Conservation (phyloP, 306 rosid species). For the Benincasa hispida region DNA sequence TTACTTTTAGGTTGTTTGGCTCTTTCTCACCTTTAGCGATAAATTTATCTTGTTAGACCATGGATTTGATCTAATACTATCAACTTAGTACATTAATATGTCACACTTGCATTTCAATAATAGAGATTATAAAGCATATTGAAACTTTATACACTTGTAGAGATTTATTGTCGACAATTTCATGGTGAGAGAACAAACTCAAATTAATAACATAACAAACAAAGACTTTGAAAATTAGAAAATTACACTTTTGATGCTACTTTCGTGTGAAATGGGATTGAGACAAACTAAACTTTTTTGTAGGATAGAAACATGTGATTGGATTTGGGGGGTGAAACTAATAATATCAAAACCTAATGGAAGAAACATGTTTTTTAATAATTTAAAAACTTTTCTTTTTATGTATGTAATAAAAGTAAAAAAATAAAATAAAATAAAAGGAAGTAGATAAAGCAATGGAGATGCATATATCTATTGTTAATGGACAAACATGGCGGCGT, state of each 20-base stretch:
- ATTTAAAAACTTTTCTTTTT: background rate
- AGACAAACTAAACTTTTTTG: background rate
- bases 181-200: background rate
- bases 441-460: background rate
- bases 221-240: background rate
- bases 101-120: too few relatives aligned
- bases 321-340: background rate
- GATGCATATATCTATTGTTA: background rate
- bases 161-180: too few relatives aligned
- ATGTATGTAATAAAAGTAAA: background rate
- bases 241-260: background rate
- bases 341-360: background rate
- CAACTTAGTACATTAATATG: too few relatives aligned
- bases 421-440: too few relatives aligned
- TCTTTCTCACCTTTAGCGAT: too few relatives aligned
- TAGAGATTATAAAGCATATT: background rate
- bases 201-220: background rate
- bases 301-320: background rate
- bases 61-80: too few relatives aligned
- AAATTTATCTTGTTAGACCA: too few relatives aligned
- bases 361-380: background rate
- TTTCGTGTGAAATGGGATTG: background rate
- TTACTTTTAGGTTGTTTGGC: too few relatives aligned
- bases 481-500: slow-evolving; percentile 4
- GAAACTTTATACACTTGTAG: background rate